Conservation (phyloP, 2,329 filamentous ascomycete species). For the Talaromyces pinophilus region DNA sequence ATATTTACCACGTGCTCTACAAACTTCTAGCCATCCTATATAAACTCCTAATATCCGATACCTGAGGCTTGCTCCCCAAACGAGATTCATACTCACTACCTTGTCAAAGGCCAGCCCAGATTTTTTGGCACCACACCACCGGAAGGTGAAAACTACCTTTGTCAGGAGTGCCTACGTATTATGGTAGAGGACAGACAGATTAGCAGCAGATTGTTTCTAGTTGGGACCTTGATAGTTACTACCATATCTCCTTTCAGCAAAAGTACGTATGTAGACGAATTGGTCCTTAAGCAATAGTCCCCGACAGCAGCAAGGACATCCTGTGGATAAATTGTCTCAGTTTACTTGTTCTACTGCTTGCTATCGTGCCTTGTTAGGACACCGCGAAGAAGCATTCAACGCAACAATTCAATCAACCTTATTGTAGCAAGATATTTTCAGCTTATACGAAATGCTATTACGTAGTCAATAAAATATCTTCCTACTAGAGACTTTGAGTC, state of each 20-base stretch:
- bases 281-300: not conserved
- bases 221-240: not conserved
- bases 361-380: not conserved
- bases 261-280: not conserved
- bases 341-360: not conserved
- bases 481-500: not conserved
- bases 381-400: not conserved
- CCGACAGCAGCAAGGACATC: not conserved
- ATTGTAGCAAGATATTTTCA: not conserved
- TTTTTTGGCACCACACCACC: not conserved
- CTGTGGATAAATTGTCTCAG: not conserved
- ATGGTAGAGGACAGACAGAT: not conserved
- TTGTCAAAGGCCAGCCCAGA: not conserved
- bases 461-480: not conserved
- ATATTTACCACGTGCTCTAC: not conserved
- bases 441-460: not conserved
- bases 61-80: not conserved
- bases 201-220: not conserved
- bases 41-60: not conserved
- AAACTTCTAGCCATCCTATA: not conserved
- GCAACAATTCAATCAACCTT: not conserved
- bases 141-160: no score
- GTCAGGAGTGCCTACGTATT: not conserved
- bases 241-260: no score
- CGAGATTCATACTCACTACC: not conserved